Base-by-base conservation (phyloP, 352 stramenopile species). In the Thraustochytrium striatum region DNA sequence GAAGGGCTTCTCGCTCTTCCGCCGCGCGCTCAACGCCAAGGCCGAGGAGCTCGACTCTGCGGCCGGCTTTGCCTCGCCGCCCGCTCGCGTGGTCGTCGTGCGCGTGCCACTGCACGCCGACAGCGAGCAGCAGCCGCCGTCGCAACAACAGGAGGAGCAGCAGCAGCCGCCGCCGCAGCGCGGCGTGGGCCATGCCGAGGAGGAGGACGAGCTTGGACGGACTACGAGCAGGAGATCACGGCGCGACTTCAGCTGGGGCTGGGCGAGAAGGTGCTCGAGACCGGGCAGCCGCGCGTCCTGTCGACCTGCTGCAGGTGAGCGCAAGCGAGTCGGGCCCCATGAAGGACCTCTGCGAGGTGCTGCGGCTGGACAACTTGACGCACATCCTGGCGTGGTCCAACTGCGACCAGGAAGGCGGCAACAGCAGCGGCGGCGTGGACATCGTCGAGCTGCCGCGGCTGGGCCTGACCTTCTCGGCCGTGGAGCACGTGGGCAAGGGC, bases 371-470 rank as follows among this genome's bases (percentile, higher is more conserved):
- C 78, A 94, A 98, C 69, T 84, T 98, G 41, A 97, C 93, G 9
- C 95, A 99, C 84, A 90, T 99, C 36, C 82, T 99, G 39, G 90
- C 98, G 35, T 99, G 95, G 95, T 97, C 92, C 82, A 87, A 86
- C 59, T 85, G 70, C 2, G 44, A n/a, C 82, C 86, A 69, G 75
- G 89, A 11, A 86, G 82, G 65, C 70, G 83, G 21, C 81, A 91
- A 57, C 69, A 86, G 53, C 59, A 83, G 36, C 78, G 83, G 82
- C 79, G 85, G 84, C 9, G 94, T 99, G 79, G 91, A 96, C 81
- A 91, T 96, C 59, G 92, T 99, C 82, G 96, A 99, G 81, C 87
- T 99, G 35, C 96, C 96, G 33, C 88, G 96, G 38, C 86, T 99
- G 28, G 97, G 98, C 81, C 84, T 99, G 21, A 98, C 94, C 62